Conservation (phyloP, 257 asterid species). For the Lavandula angustifolia region DNA sequence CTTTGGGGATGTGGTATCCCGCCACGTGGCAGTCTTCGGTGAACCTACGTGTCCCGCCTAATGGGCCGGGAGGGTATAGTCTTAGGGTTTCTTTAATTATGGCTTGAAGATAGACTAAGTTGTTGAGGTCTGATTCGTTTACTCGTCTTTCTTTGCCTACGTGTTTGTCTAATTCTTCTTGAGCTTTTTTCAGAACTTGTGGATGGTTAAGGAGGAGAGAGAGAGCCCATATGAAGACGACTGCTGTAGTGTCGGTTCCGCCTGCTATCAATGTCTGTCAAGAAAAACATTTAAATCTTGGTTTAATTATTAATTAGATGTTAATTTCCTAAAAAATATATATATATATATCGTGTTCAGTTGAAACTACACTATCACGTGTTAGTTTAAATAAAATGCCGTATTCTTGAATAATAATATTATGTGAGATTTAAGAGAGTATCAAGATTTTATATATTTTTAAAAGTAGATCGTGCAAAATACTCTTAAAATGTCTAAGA, state of each 20-base stretch:
- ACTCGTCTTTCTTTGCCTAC: constrained; percentile 3
- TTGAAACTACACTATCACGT: too few species aligned
- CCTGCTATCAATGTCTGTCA: constrained; percentile 4
- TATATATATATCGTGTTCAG: too few species aligned
- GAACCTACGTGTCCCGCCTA: not conserved
- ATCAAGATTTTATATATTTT: too few species aligned
- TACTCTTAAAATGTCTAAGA: too few species aligned
- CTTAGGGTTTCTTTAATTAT: constrained; percentile 1
- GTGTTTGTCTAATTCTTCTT: constrained; percentile 8
- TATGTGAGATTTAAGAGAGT: too few species aligned
- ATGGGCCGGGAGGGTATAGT: constrained; percentile 3
- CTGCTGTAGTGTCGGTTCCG: not conserved
- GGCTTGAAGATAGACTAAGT: constrained; percentile 9
- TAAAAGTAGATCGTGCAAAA: too few species aligned
- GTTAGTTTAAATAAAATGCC: too few species aligned
- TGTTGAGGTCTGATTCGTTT: not conserved
- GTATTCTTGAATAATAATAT: too few species aligned
- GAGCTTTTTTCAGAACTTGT: not conserved
- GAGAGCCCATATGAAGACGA: constrained; percentile 8
- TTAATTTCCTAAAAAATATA: too few species aligned
- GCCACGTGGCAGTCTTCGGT: not conserved
- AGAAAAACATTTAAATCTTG: too few species aligned
- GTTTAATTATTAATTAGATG: too few species aligned
- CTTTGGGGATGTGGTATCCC: constrained; percentile 10
- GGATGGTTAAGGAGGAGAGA: not conserved